These are phyloP conservation scores for Arachnomyces sp. DNA, from an alignment of 2,329 filamentous ascomycete genomes.

Conservation along the genomic window DNA sequence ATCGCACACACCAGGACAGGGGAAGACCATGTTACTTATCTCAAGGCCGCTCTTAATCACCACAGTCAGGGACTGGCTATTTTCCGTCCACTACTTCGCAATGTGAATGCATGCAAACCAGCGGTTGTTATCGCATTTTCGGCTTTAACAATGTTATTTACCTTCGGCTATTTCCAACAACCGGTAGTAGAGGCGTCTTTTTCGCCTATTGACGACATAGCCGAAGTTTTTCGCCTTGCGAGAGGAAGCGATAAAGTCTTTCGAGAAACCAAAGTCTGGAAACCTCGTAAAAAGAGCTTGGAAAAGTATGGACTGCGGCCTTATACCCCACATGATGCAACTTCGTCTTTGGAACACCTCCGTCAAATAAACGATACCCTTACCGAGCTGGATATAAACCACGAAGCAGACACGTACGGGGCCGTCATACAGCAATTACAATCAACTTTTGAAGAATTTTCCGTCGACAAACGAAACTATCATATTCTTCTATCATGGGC, in stretches of 20 bases:
- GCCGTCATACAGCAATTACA: constrained; percentile 21
- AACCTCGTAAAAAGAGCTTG: constrained; percentile 20
- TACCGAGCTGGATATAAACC: constrained; percentile 14
- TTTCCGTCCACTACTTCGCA: constrained; percentile 16
- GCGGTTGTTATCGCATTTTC: constrained; percentile 30
- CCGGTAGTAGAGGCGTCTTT: constrained; percentile 5
- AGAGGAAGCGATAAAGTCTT: constrained; percentile 24
- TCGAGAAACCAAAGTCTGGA: constrained; percentile 15
- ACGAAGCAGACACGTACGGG: constrained; percentile 22
- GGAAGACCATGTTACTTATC: constrained; percentile 16
- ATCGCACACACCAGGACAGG: constrained; percentile 16
- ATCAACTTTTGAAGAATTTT: constrained; percentile 20
- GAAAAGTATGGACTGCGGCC: constrained; percentile 17
- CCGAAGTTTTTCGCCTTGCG: constrained; percentile 22
- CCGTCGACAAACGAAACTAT: constrained; percentile 22
- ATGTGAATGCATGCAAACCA: constrained; percentile 21
- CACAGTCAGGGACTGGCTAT: constrained; percentile 19
- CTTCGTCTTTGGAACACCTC: constrained; percentile 21
- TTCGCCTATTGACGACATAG: constrained; percentile 22
- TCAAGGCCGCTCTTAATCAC: constrained; percentile 22
- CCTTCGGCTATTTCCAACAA: constrained; percentile 24
- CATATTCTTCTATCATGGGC: constrained; percentile 46
- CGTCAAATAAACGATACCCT: constrained; percentile 19
- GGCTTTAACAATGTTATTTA: constrained; percentile 26
- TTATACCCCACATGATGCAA: constrained; percentile 29